These are phyloP conservation scores for Candida ponderosae DNA, from an alignment of 805 yeast species.

Conservation along the genomic window DNA sequence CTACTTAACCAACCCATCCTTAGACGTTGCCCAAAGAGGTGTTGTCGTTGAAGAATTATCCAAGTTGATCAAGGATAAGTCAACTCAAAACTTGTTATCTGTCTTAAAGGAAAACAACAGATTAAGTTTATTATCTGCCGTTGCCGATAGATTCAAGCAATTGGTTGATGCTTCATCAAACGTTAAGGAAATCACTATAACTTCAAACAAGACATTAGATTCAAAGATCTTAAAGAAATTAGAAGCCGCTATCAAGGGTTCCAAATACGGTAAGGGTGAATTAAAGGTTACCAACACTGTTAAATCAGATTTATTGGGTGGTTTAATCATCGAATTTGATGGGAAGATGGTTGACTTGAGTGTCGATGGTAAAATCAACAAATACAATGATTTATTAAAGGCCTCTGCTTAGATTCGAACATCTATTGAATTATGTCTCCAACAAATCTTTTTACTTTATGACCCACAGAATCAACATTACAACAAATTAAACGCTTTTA, in stretches of 20 bases:
- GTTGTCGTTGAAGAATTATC: constrained; percentile 56
- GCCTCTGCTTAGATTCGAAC: constrained; percentile 62
- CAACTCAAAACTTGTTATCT: constrained; percentile 69
- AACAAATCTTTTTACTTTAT: too few species aligned
- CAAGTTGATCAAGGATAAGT: constrained; percentile 47
- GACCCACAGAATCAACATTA: too few species aligned
- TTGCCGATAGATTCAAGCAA: constrained; percentile 64
- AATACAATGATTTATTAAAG: constrained; percentile 78
- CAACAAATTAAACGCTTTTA: too few species aligned
- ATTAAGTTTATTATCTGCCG: constrained; percentile 56
- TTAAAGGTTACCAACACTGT: constrained; percentile 77
- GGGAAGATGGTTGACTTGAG: constrained; percentile 96
- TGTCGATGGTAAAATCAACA: constrained; percentile 74
- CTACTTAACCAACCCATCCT: constrained; percentile 74
- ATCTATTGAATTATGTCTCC: neutral
- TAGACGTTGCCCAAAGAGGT: constrained; percentile 67
- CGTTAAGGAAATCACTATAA: constrained; percentile 85
- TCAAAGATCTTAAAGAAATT: constrained; percentile 69
- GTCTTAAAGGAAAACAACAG: constrained; percentile 95
- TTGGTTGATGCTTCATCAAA: constrained; percentile 89
- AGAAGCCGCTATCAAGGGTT: constrained; percentile 68
- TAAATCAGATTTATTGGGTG: constrained; percentile 90
- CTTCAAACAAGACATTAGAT: constrained; percentile 82
- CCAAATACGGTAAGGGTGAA: constrained; percentile 76
- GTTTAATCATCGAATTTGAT: constrained; percentile 91